These are phyloP conservation scores for Gillenia trifoliata DNA, from an alignment of 306 rosid genomes.

Conservation along the genomic window DNA sequence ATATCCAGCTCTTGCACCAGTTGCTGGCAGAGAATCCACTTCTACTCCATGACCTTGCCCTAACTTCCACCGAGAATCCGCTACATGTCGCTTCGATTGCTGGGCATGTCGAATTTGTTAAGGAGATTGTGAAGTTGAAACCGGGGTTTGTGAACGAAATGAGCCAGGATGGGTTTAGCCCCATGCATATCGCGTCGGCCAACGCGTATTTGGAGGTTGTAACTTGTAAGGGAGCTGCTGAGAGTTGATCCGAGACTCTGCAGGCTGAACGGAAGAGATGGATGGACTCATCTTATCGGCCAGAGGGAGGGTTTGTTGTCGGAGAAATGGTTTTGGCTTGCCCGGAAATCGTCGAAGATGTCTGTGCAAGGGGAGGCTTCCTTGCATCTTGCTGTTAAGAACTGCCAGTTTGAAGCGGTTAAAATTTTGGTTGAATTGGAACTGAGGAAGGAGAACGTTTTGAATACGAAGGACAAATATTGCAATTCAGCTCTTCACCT, in stretches of 20 bases:
- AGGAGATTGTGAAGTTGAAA: conserved; percentile 11
- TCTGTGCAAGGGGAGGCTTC: conserved; percentile 20
- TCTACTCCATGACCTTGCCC: neutral
- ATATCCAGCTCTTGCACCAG: conserved; percentile 8
- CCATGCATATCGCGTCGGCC: conserved; percentile 29
- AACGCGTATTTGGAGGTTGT: conserved; percentile 28
- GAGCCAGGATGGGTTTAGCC: conserved; percentile 21
- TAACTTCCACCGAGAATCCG: conserved; percentile 9
- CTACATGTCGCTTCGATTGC: conserved; percentile 7
- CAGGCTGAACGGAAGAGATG: conserved; percentile 18
- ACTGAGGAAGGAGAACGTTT: neutral
- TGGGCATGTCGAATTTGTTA: conserved; percentile 15
- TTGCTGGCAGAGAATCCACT: conserved; percentile 7
- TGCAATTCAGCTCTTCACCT: conserved; percentile 29
- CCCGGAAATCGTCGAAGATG: conserved; percentile 28
- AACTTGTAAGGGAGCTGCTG: conserved; percentile 23
- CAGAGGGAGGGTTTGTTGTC: conserved; percentile 17
- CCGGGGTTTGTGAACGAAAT: conserved; percentile 20
- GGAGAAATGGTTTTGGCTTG: conserved; percentile 24
- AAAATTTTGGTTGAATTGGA: conserved; percentile 7
- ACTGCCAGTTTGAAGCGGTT: conserved; percentile 20
- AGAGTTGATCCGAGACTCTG: conserved; percentile 20
- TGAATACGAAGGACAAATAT: conserved; percentile 12
- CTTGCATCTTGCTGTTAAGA: conserved; percentile 29
- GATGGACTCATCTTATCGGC: conserved; percentile 31